A percentile compares a stretch with the other conserved stretches of the same genome.
Evolutionary conservation across 1,284 basidiomycete genomes (phyloP).

Genomic region (Testicularia cyperi): DNA sequence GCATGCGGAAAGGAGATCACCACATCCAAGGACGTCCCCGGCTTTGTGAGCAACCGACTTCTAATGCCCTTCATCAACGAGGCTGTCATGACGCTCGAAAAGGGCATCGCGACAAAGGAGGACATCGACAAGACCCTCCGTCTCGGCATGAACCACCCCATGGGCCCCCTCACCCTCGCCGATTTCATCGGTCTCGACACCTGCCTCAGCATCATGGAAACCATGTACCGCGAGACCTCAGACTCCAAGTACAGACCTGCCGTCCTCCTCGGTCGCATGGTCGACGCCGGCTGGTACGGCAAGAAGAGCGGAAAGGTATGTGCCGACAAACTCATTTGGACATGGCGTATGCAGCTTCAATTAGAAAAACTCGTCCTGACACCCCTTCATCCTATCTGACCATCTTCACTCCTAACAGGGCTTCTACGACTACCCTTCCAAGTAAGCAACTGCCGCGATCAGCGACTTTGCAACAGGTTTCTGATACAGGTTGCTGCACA

Average conservation of each 20-base stretch:
- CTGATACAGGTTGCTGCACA: neutral
- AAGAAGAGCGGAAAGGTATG: conserved; percentile 68
- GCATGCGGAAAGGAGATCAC: conserved; percentile 75
- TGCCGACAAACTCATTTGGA: neutral
- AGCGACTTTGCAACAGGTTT: neutral
- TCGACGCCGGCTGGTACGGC: conserved; percentile 93
- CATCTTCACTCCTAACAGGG: conserved; percentile 30
- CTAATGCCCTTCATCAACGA: conserved; percentile 90
- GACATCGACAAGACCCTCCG: conserved; percentile 93
- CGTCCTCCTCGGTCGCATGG: conserved; percentile 87
- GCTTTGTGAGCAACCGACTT: conserved; percentile 65
- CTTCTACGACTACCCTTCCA: conserved; percentile 53
- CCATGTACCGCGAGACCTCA: conserved; percentile 69
- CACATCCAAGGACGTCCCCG: conserved; percentile 75
- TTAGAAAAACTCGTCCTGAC: neutral
- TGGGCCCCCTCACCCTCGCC: conserved; percentile 67
- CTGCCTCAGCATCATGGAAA: conserved; percentile 62
- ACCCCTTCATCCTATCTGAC: neutral
- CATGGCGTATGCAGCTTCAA: neutral
- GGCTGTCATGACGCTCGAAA: conserved; percentile 89
- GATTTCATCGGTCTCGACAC: conserved; percentile 84
- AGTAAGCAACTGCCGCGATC: conserved; percentile 5
- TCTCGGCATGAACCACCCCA: conserved; percentile 92
- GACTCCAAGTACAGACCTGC: conserved; percentile 97
- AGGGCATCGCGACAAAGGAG: conserved; percentile 85